phyloP scores from a whole-genome alignment of 176 grass and related monocot genomes.

The Eleusine indica region DNA sequence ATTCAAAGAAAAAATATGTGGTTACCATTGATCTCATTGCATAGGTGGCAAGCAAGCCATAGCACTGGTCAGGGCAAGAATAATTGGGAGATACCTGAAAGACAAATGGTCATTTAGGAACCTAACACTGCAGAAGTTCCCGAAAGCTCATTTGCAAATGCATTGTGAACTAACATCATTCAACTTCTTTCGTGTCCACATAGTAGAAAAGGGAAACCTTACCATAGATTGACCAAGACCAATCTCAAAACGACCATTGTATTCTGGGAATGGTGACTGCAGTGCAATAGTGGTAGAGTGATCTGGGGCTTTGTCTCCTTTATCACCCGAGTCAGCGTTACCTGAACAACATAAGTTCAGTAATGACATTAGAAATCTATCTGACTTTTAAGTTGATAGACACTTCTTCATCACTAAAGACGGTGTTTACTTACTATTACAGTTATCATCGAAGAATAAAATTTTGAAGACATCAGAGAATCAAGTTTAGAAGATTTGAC shows the following conservation, averaged over 20 bases:
- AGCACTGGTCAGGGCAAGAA: conserved; percentile 67
- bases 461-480: not conserved
- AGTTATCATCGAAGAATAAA: not conserved
- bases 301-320: conserved; percentile 58
- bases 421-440: not conserved
- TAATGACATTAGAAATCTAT: not conserved
- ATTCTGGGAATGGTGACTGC: conserved; percentile 55
- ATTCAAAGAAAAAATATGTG: not conserved
- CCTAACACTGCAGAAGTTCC: not conserved
- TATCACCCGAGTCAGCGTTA: conserved; percentile 37
- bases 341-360: conserved; percentile 40
- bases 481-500: not conserved
- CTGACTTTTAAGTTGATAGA: not conserved
- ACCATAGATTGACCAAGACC: conserved; percentile 83
- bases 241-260: conserved; percentile 62
- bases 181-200: conserved; percentile 12
- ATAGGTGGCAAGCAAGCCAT: conserved; percentile 66
- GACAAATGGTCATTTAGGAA: not conserved
- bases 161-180: not conserved
- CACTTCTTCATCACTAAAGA: not conserved
- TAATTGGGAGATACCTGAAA: conserved; percentile 68
- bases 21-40: conserved; percentile 45
- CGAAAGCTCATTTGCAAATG: not conserved
- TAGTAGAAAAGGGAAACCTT: conserved; percentile 18
- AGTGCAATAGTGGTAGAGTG: conserved; percentile 49